Evolutionary conservation across 2,329 filamentous ascomycete genomes (phyloP), one percentile per base, ranked within the genome.

Genomic region (Microthyrium microscopicum): DNA sequence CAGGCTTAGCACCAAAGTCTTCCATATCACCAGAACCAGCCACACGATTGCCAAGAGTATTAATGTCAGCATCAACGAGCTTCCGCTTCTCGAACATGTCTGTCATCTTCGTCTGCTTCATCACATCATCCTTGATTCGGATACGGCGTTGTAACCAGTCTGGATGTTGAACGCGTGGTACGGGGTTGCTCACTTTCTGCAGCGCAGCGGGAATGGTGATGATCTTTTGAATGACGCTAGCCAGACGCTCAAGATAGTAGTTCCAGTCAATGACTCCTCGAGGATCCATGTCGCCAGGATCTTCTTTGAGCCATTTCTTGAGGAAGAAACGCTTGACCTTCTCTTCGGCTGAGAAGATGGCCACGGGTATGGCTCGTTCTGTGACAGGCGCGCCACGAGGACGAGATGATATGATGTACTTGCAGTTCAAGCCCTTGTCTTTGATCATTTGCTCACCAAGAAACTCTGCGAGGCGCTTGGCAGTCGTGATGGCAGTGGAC

Each of bases 21-120:
- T 93, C 85, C 39, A 93, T 63, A 50, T 92, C 84, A 8, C 39
- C 40, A 8, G 35, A 15, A 50, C 92, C 83, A 7, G 38, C 40
- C 9, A 39, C 26, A 54, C 71, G 53, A 65, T 68, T 66, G 31
- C 65, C 61, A 29, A 73, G 50, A 15, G 66, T 58, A 52, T 68
- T 91, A 58, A 50, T 70, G 65, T 59, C 64, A 22, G 82, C 77
- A 43, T 87, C 80, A 9, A 73, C 70, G 17, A 92, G 54, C 51
- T 77, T 78, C 47, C 21, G 26, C 50, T 53, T 35, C 13, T 55
- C 64, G 49, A 98, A 93, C 45, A 93, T 62, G 48, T 95, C 89
- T 0, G 87, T 98, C 63, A 99, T 78, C 59, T 98, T 98, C 61
- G 85, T 92, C 58, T 99, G 89, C 62, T 98, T 93, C 66, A 95